Evolutionary conservation across 1,284 basidiomycete genomes (phyloP), one percentile per base, ranked within the genome.

Genomic region (Meripilus lineatus): DNA sequence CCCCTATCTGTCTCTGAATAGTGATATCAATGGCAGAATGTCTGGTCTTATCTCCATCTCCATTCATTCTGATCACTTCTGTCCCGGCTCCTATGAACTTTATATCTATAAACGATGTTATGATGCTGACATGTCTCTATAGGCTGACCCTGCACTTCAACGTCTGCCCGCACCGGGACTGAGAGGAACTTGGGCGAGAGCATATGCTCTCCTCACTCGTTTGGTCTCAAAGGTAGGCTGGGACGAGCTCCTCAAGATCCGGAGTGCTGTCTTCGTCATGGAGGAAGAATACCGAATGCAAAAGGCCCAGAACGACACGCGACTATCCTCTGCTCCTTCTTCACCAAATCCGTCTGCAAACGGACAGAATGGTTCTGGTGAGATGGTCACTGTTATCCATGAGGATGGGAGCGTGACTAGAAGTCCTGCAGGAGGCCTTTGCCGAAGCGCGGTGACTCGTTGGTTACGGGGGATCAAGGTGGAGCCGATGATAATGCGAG

Each of bases 221-320:
- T 80, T 99, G 15, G 93, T 96, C 23, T 84, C 86, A 4, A 82
- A 92, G 55, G 93, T 99, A 52, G 96, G 95, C 0, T 99, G 95
- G 96, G 96, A 99, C 66, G 96, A 99, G 69, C 76, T 99, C 13
- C 76, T 99, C 46, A 93, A 93, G 70, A 89, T 89, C 23, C 84
- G 95, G 73, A 93, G 89, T 63, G 70, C 75, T 38, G 95, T 99
- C 8, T 99, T 99, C 66, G 96, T 99, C 30, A 99, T 99, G 95
- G 95, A 99, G 65, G 95, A 99, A 63, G 95, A 99, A 65, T 99
- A 99, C 63, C 76, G 96, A 23, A 87, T 79, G 81, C 84, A 89
- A 65, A 89, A 88, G 58, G 81, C 81, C 3, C 78, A 84, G n/a
- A 64, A 57, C 1, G 81, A 87, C 30, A 64, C 78, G 23, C 71